These are phyloP conservation scores for Alopecurus myosuroides DNA, from an alignment of 176 grass and related monocot species.

Conservation along the genomic window DNA sequence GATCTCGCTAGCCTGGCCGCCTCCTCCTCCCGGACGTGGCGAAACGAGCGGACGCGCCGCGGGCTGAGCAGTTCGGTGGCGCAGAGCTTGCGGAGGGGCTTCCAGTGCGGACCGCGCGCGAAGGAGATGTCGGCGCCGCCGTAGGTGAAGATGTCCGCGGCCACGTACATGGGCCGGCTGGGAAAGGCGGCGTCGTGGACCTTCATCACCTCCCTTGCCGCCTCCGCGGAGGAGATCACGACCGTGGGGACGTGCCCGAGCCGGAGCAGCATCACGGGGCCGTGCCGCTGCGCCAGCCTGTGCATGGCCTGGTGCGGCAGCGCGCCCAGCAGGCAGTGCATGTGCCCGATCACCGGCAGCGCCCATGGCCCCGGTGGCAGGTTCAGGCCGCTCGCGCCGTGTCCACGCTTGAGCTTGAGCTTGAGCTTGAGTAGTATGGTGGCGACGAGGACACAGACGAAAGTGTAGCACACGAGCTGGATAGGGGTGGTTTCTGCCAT, in stretches of 20 bases:
- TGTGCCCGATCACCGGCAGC: conserved; percentile 41
- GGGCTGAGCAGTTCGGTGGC: conserved; percentile 34
- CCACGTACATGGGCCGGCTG: conserved; percentile 20
- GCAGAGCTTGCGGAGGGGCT: conserved; percentile 31
- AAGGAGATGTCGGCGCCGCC: conserved; percentile 2
- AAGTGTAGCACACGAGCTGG: not conserved
- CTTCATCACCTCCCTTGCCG: conserved; percentile 47
- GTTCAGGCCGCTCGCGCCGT: not conserved
- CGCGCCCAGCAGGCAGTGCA: conserved; percentile 34
- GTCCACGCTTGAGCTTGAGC: not conserved
- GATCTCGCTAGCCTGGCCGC: not conserved
- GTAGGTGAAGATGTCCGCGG: conserved; percentile 19
- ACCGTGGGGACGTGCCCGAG: conserved; percentile 44
- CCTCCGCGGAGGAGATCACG: conserved; percentile 43
- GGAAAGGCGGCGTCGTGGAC: conserved; percentile 48
- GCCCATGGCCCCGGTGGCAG: conserved; percentile 35
- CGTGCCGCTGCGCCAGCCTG: conserved; percentile 23
- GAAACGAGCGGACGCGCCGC: conserved; percentile 37
- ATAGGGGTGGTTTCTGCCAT: not conserved
- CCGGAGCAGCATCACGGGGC: conserved; percentile 38
- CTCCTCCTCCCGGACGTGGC: conserved; percentile 36
- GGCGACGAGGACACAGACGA: not conserved
- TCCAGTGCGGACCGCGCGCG: conserved; percentile 17
- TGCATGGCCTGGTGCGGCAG: conserved; percentile 47
- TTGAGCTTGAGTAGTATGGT: not conserved